Percentiles rank a stretch among this genome's conserved stretches.
These are phyloP conservation scores for Diaporthe aspalathi DNA, from an alignment of 2,329 filamentous ascomycete genomes.

Conservation along the genomic window DNA sequence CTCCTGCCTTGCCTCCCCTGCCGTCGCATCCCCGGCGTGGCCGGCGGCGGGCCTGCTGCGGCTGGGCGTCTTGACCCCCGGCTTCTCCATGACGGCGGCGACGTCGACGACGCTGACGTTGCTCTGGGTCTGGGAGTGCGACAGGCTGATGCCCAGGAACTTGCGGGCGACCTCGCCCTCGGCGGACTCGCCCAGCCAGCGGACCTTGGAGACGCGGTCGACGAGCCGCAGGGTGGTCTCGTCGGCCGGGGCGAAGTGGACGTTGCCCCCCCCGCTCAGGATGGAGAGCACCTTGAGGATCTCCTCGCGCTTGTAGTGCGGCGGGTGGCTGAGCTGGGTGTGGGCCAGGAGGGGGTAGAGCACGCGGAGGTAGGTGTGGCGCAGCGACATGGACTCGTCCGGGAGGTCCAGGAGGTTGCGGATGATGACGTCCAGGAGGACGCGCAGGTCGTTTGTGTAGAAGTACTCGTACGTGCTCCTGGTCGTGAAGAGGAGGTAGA, in stretches of 20 bases:
- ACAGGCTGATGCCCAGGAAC: slow-evolving; percentile 77
- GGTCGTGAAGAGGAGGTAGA: slow-evolving; percentile 96
- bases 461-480: slow-evolving; percentile 96
- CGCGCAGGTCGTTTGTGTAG: slow-evolving; percentile 95
- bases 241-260: slow-evolving; percentile 83
- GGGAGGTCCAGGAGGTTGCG: slow-evolving; percentile 96
- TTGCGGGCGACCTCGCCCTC: slow-evolving; percentile 65
- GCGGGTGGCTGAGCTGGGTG: slow-evolving; percentile 87
- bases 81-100: slow-evolving; percentile 83
- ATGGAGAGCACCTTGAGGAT: slow-evolving; percentile 80
- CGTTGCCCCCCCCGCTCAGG: slow-evolving; percentile 73
- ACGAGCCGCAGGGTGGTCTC: slow-evolving; percentile 84
- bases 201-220: slow-evolving; percentile 77
- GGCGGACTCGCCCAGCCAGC: slow-evolving; percentile 68
- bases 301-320: slow-evolving; percentile 92
- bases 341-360: slow-evolving; percentile 90
- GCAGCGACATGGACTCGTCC: slow-evolving; percentile 79
- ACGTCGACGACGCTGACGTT: slow-evolving; percentile 82
- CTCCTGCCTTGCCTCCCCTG: slow-evolving; percentile 41
- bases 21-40: slow-evolving; percentile 41
- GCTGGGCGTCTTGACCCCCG: slow-evolving; percentile 84
- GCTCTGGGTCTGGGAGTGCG: slow-evolving; percentile 74
- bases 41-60: slow-evolving; percentile 56
- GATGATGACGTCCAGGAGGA: slow-evolving; percentile 94
- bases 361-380: slow-evolving; percentile 95